These are phyloP conservation scores for Aspergillus niger DNA, from an alignment of 2,329 filamentous ascomycete genomes.

Conservation along the genomic window DNA sequence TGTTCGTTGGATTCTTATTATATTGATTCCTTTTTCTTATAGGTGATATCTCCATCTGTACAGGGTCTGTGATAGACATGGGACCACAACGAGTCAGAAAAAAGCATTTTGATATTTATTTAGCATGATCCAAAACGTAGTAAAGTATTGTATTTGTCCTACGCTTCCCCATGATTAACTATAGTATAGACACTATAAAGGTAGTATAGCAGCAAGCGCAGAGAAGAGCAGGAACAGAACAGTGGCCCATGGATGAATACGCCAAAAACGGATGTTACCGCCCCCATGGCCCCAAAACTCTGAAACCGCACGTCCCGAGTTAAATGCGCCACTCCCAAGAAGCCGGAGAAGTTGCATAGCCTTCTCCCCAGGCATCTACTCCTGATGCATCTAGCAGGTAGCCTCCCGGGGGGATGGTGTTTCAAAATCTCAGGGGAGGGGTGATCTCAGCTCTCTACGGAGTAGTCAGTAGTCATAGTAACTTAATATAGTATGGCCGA, in stretches of 20 bases:
- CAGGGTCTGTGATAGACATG: constrained; percentile 13
- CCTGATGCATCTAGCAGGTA: not conserved
- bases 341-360: no score
- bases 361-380: no score
- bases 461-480: no score
- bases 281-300: not conserved
- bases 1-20: not conserved
- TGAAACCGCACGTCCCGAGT: not conserved
- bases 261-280: not conserved
- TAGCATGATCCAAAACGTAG: no score
- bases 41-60: constrained; percentile 13
- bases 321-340: not conserved
- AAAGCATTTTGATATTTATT: constrained; percentile 12
- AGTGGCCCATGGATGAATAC: not conserved
- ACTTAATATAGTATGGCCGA: not conserved
- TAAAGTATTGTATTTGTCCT: no score
- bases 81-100: constrained; percentile 10
- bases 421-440: not conserved
- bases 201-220: no score
- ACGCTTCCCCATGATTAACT: no score
- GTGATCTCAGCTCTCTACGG: no score
- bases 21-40: constrained; percentile 5
- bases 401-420: not conserved
- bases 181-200: no score
- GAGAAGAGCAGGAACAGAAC: not conserved